Conservation (phyloP, 1,139 yeast species). For the Chernovozyma aurita region DNA sequence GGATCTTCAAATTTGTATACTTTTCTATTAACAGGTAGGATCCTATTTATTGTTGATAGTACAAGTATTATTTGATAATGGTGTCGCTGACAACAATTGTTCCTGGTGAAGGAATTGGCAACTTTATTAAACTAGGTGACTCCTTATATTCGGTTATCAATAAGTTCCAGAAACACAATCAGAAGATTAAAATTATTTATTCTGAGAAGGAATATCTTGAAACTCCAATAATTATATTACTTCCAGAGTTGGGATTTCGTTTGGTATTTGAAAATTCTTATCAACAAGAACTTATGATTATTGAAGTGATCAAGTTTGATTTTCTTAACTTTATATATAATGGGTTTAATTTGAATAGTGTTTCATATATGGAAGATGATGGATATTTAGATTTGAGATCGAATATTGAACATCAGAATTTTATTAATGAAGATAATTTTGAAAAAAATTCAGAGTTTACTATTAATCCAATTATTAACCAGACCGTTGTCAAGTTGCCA, state of each 20-base stretch:
- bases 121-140: slow-evolving; percentile 23
- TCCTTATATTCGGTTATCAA: slow-evolving; percentile 24
- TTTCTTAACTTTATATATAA: slow-evolving; percentile 27
- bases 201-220: slow-evolving; percentile 21
- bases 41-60: too few relatives aligned
- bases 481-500: slow-evolving; percentile 9
- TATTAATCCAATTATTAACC: background rate
- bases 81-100: slow-evolving; percentile 10
- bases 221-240: slow-evolving; percentile 28
- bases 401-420: background rate
- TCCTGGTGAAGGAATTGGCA: slow-evolving; percentile 36
- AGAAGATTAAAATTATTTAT: slow-evolving; percentile 25
- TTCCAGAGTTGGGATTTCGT: slow-evolving; percentile 28
- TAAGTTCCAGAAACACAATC: slow-evolving; percentile 20
- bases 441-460: background rate
- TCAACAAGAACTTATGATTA: slow-evolving; percentile 40
- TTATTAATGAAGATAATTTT: background rate
- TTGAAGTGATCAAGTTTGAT: slow-evolving; percentile 38
- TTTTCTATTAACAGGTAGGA: too few relatives aligned
- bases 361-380: slow-evolving; percentile 6
- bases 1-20: too few relatives aligned
- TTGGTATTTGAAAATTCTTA: slow-evolving; percentile 38
- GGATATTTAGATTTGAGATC: slow-evolving; percentile 1
- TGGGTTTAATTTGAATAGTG: slow-evolving; percentile 27
- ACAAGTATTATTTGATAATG: too few relatives aligned